Conservation (phyloP, 176 grass and related monocot species). For the Leersia perrieri region DNA sequence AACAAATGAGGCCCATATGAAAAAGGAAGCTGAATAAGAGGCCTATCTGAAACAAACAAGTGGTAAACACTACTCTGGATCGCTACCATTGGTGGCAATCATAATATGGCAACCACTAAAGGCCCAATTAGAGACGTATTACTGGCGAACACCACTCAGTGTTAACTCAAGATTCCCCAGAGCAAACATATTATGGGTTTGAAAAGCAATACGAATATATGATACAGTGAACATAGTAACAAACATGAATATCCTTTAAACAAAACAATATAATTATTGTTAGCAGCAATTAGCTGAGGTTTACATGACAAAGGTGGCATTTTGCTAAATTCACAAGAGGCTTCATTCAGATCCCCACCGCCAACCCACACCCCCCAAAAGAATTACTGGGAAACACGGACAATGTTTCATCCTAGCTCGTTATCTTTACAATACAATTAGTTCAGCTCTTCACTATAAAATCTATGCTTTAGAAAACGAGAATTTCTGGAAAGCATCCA, state of each 20-base stretch:
- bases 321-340: slow-evolving; percentile 22
- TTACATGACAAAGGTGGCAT: background rate
- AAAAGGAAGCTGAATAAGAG: too few relatives aligned
- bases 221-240: background rate
- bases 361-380: background rate
- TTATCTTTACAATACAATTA: slow-evolving; percentile 16
- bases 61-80: too few relatives aligned
- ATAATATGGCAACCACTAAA: too few relatives aligned
- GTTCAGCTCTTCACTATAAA: background rate
- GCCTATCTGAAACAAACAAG: too few relatives aligned
- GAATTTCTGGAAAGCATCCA: slow-evolving; percentile 85
- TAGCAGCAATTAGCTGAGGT: background rate
- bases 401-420: background rate
- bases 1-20: too few relatives aligned
- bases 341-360: slow-evolving; percentile 4
- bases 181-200: too few relatives aligned
- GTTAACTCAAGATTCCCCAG: too few relatives aligned
- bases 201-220: too few relatives aligned
- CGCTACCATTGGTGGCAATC: too few relatives aligned
- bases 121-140: too few relatives aligned
- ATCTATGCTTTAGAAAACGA: slow-evolving; percentile 51
- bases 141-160: too few relatives aligned
- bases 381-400: background rate
- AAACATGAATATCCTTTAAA: background rate
- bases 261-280: background rate